A percentile compares a stretch with the other conserved stretches of the same genome.
Conservation (phyloP, 225 moss, liverwort and hornwort species). For the Ulota crispa region DNA sequence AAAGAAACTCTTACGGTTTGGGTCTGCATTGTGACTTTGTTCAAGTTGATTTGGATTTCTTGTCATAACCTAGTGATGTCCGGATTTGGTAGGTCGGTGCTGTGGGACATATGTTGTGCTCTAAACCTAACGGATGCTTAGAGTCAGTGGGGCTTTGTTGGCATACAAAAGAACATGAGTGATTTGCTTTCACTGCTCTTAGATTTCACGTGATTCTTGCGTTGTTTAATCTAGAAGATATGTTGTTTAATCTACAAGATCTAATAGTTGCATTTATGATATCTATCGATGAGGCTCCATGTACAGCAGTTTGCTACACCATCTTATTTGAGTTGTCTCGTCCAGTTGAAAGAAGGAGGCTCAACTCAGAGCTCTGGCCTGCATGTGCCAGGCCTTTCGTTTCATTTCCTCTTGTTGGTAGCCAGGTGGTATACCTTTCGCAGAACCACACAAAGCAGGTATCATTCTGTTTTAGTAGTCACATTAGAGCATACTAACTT, state of each 20-base stretch:
- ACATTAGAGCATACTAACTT: background rate
- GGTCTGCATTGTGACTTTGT: no score
- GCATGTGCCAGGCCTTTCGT: constrained; percentile 63
- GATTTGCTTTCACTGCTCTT: no score
- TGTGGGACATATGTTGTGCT: no score
- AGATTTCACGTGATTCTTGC: background rate
- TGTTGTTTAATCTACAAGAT: no score
- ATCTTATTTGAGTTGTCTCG: constrained; percentile 24
- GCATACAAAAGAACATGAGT: background rate
- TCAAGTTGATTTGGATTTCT: no score
- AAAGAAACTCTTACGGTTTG: no score
- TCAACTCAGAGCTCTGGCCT: constrained; percentile 61
- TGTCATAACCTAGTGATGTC: no score
- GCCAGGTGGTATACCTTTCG: constrained; percentile 55
- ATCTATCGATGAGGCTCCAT: background rate
- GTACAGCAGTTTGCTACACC: background rate
- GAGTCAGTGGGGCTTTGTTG: background rate
- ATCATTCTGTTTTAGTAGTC: constrained; percentile 18
- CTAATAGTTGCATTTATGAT: background rate
- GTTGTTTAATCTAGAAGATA: background rate
- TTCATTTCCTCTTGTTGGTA: constrained; percentile 54
- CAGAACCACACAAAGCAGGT: constrained; percentile 66
- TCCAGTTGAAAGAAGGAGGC: constrained; percentile 55
- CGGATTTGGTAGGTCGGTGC: no score
- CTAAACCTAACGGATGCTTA: no score